These are phyloP conservation scores for Aspergillus sp. DNA, from an alignment of 2,329 filamentous ascomycete species.

Conservation along the genomic window DNA sequence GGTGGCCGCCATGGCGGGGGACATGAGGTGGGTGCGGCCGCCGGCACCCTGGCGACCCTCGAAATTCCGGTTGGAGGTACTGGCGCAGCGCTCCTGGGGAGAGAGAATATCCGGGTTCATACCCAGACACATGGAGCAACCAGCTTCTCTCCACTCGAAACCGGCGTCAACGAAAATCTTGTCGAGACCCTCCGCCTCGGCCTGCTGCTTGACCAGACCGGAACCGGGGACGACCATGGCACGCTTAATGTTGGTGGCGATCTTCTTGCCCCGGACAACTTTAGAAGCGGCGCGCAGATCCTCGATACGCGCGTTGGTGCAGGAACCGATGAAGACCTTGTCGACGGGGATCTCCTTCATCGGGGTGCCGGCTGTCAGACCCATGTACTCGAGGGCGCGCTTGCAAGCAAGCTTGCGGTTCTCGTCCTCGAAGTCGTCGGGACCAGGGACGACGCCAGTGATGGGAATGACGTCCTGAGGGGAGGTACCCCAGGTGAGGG, in stretches of 20 bases:
- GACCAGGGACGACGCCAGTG: conserved; percentile 83
- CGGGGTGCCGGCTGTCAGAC: conserved; percentile 75
- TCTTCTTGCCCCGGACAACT: conserved; percentile 81
- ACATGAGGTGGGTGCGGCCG: conserved; percentile 92
- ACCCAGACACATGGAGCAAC: conserved; percentile 97
- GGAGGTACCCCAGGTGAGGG: conserved; percentile 94
- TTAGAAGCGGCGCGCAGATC: conserved; percentile 84
- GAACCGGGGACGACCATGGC: conserved; percentile 97
- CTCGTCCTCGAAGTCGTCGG: conserved; percentile 78
- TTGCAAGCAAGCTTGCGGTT: conserved; percentile 76
- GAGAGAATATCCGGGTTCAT: conserved; percentile 99
- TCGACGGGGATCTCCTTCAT: conserved; percentile 92
- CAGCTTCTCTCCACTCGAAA: conserved; percentile 97
- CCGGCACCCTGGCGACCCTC: conserved; percentile 92
- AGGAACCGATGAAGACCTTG: conserved; percentile 97
- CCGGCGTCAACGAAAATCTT: conserved; percentile 89
- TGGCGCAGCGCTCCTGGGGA: conserved; percentile 88
- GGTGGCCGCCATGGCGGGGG: conserved; percentile 92
- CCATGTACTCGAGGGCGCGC: conserved; percentile 94
- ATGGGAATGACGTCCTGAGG: conserved; percentile 97
- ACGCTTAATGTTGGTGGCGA: conserved; percentile 84
- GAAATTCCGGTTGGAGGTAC: conserved; percentile 95
- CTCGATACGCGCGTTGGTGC: conserved; percentile 96
- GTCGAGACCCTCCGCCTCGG: conserved; percentile 87
- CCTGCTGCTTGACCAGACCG: conserved; percentile 87